Evolutionary conservation across 768 basidiomycete species (phyloP).

Genomic region (Mycena haematopus): DNA sequence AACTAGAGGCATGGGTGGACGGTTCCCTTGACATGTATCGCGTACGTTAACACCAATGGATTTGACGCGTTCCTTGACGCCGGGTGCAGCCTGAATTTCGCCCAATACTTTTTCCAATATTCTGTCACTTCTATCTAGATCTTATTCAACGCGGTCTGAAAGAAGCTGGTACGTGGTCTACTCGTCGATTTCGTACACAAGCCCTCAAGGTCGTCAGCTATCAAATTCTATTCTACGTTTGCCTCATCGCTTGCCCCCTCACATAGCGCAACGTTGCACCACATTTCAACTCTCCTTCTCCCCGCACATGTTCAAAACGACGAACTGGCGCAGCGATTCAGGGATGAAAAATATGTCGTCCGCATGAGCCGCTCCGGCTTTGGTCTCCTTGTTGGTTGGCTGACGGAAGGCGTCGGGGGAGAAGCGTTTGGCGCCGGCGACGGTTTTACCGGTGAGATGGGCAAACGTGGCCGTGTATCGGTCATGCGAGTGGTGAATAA

Average conservation of each 20-base stretch:
- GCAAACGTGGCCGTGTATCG: constrained; percentile 84
- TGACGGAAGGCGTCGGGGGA: constrained; percentile 90
- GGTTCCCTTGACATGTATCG: constrained; percentile 92
- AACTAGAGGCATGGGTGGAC: constrained; percentile 88
- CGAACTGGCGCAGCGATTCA: constrained; percentile 82
- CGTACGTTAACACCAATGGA: constrained; percentile 49
- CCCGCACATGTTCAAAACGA: constrained; percentile 87
- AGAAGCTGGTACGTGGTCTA: constrained; percentile 73
- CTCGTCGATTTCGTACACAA: constrained; percentile 1
- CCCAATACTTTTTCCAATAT: constrained; percentile 93
- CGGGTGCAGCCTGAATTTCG: constrained; percentile 85
- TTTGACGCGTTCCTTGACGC: constrained; percentile 18
- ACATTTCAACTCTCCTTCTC: constrained; percentile 79
- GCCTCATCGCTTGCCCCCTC: constrained; percentile 67
- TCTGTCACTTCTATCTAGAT: constrained; percentile 96
- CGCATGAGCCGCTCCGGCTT: constrained; percentile 93
- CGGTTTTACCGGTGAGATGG: constrained; percentile 81
- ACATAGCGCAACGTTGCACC: constrained; percentile 75
- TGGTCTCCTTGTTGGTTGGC: constrained; percentile 91
- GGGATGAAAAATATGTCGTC: constrained; percentile 89
- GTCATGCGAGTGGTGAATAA: constrained; percentile 96
- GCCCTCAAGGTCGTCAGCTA: constrained; percentile 53
- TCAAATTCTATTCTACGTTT: constrained; percentile 76
- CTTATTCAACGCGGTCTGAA: constrained; percentile 90
- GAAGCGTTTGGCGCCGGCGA: constrained; percentile 82